These are phyloP conservation scores for Barnettozyma siamensis DNA, from an alignment of 805 yeast genomes.

Conservation along the genomic window DNA sequence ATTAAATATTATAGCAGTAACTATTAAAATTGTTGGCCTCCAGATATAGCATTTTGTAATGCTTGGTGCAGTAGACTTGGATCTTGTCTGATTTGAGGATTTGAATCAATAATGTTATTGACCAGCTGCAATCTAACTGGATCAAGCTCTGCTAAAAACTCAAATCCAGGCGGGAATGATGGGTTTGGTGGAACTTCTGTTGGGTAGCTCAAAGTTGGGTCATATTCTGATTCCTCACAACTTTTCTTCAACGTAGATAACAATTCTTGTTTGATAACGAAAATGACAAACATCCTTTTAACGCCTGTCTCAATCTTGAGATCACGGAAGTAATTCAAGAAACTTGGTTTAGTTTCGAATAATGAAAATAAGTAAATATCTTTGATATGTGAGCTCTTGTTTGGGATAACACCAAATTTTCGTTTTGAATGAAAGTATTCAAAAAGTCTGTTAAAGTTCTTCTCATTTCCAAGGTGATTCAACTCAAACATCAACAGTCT, in stretches of 20 bases:
- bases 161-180: conserved; percentile 10
- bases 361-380: conserved; percentile 40
- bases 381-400: conserved; percentile 35
- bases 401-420: conserved; percentile 43
- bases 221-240: conserved; percentile 3
- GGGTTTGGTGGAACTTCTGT: neutral
- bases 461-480: conserved; percentile 18
- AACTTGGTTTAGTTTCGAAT: conserved; percentile 15
- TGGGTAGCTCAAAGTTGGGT: neutral
- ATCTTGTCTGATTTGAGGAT: conserved; percentile 19
- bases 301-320: neutral
- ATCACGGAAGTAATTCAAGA: conserved; percentile 9
- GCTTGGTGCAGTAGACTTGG: conserved; percentile 18
- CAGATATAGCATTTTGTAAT: conserved; percentile 12
- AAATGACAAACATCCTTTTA: conserved; percentile 15
- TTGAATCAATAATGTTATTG: conserved; percentile 17
- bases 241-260: too few relatives aligned
- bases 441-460: conserved; percentile 19
- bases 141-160: conserved; percentile 15
- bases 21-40: neutral
- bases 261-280: conserved; percentile 21
- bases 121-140: conserved; percentile 18
- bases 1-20: too few relatives aligned
- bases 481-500: conserved; percentile 50
- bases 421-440: conserved; percentile 31